Conservation (phyloP, 768 basidiomycete species). For the Imleria badia region DNA sequence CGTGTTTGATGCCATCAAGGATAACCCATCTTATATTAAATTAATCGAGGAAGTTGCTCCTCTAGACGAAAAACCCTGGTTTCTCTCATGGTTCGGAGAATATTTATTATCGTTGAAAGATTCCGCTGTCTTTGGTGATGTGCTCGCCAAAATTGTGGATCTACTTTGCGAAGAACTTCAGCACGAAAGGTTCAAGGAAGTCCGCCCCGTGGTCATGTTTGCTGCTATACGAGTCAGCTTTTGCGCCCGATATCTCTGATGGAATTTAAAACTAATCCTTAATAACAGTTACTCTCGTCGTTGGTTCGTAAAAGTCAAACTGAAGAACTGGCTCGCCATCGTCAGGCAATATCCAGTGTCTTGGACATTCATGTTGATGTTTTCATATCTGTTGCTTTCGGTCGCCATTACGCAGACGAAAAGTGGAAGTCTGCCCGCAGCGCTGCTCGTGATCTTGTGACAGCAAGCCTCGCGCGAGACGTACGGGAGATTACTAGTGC, state of each 20-base stretch:
- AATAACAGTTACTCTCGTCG: conserved; percentile 33
- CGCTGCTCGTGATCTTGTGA: conserved; percentile 43
- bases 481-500: conserved; percentile 31
- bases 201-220: conserved; percentile 59
- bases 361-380: conserved; percentile 52
- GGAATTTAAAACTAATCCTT: conserved; percentile 5
- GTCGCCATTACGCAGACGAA: conserved; percentile 36
- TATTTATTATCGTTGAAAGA: conserved; percentile 58
- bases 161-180: conserved; percentile 82
- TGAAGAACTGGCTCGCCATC: conserved; percentile 27
- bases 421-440: conserved; percentile 44
- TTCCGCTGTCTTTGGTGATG: conserved; percentile 51
- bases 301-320: conserved; percentile 34
- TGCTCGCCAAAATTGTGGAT: conserved; percentile 69
- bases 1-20: conserved; percentile 80
- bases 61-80: conserved; percentile 42
- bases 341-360: conserved; percentile 34
- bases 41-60: conserved; percentile 40
- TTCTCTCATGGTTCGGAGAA: conserved; percentile 64
- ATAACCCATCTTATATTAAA: conserved; percentile 60
- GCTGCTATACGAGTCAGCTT: conserved; percentile 62
- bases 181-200: conserved; percentile 64
- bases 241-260: background rate
- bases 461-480: conserved; percentile 33
- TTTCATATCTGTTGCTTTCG: conserved; percentile 48